Conservation (phyloP, 176 grass and related monocot genomes). For the Luzula sylvatica region DNA sequence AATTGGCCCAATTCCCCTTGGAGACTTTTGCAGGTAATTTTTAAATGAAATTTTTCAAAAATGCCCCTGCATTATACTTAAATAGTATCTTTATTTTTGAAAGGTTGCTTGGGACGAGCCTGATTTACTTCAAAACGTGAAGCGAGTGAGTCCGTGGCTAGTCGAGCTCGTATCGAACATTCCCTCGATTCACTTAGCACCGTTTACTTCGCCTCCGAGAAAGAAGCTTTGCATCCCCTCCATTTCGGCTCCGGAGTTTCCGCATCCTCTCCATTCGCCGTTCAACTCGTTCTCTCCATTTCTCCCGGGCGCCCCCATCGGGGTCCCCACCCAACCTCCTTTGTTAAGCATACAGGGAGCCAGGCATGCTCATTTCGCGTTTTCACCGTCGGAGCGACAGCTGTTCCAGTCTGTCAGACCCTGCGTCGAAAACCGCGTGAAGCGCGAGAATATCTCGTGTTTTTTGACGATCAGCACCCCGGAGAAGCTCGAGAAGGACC, state of each 20-base stretch:
- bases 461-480: slow-evolving; percentile 69
- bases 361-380: slow-evolving; percentile 99
- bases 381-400: slow-evolving; percentile 73
- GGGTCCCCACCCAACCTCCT: slow-evolving; percentile 28
- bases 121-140: slow-evolving; percentile 96
- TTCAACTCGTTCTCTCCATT: slow-evolving; percentile 27
- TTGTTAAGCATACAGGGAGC: slow-evolving; percentile 99
- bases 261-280: slow-evolving; percentile 26
- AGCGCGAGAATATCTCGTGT: slow-evolving; percentile 65
- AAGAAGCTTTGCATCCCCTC: slow-evolving; percentile 67
- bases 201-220: slow-evolving; percentile 82
- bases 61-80: too few species aligned
- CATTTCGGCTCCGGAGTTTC: slow-evolving; percentile 44
- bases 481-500: slow-evolving; percentile 43
- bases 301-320: slow-evolving; percentile 35
- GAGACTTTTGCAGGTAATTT: slow-evolving; percentile 75
- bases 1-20: slow-evolving; percentile 85
- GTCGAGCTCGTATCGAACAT: slow-evolving; percentile 82
- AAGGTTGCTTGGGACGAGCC: slow-evolving; percentile 68
- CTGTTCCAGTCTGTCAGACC: slow-evolving; percentile 35
- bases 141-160: slow-evolving; percentile 83
- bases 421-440: slow-evolving; percentile 30
- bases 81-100: too few species aligned
- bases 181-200: slow-evolving; percentile 51
- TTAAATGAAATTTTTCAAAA: neutral